Evolutionary conservation across 164 flowering plant species (phyloP).

Genomic region (Stephania japonica): DNA sequence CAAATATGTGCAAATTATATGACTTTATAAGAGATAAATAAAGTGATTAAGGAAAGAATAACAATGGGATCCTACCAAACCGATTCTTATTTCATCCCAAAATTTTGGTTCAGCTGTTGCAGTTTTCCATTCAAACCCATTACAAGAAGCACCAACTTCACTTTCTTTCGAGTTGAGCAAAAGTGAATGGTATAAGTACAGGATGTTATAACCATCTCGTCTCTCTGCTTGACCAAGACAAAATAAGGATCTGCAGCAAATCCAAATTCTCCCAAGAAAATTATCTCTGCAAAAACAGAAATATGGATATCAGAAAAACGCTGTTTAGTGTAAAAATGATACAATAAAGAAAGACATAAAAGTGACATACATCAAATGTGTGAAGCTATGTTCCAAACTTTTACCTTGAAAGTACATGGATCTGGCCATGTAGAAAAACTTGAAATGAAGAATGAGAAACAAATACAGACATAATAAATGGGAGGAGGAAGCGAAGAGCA

Average conservation of each 20-base stretch:
- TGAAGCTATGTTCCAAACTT: background rate
- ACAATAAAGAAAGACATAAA: background rate
- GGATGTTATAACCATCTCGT: slow-evolving; percentile 67
- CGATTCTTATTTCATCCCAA: slow-evolving; percentile 79
- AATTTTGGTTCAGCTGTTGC: slow-evolving; percentile 50
- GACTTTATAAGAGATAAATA: background rate
- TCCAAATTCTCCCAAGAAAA: slow-evolving; percentile 58
- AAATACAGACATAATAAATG: slow-evolving; percentile 59
- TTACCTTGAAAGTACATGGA: slow-evolving; percentile 47
- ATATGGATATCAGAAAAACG: background rate
- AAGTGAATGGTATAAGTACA: slow-evolving; percentile 59
- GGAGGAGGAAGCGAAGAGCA: slow-evolving; percentile 55
- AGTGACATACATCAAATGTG: background rate
- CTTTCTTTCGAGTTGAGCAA: slow-evolving; percentile 26
- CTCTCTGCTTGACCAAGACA: slow-evolving; percentile 61
- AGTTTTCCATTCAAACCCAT: slow-evolving; percentile 40
- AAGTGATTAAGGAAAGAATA: slow-evolving; percentile 3
- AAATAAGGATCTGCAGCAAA: slow-evolving; percentile 60
- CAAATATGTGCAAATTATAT: background rate
- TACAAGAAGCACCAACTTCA: slow-evolving; percentile 19
- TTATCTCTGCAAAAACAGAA: slow-evolving; percentile 35
- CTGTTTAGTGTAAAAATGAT: background rate
- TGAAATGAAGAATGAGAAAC: slow-evolving; percentile 28
- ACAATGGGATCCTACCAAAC: slow-evolving; percentile 56
- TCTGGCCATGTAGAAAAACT: slow-evolving; percentile 31